These are phyloP conservation scores for Yarrowia deformans DNA, from an alignment of 805 yeast genomes.

Conservation along the genomic window DNA sequence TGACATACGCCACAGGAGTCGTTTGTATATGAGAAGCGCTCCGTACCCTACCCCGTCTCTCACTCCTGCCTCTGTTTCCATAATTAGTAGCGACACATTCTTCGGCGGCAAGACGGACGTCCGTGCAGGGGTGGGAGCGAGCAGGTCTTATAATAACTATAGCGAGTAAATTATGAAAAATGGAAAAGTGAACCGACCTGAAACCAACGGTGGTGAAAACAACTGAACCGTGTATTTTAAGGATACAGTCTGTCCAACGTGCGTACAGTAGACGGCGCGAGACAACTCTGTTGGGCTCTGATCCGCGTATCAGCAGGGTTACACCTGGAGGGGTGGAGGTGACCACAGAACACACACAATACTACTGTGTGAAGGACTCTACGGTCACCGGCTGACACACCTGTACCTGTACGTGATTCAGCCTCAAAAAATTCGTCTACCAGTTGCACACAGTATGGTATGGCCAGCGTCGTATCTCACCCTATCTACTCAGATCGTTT, in stretches of 20 bases:
- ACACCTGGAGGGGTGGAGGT: neutral
- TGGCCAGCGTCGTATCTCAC: too few relatives aligned
- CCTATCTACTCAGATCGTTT: too few relatives aligned
- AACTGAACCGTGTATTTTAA: neutral
- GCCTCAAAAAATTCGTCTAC: too few relatives aligned
- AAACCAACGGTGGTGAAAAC: neutral
- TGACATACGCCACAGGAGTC: too few relatives aligned
- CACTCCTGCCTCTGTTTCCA: too few relatives aligned
- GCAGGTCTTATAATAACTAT: neutral
- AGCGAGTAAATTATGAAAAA: neutral
- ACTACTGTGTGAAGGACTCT: too few relatives aligned
- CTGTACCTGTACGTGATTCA: too few relatives aligned
- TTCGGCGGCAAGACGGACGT: neutral
- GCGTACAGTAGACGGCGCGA: neutral
- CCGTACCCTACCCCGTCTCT: too few relatives aligned
- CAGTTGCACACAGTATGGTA: too few relatives aligned
- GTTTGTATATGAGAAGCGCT: too few relatives aligned
- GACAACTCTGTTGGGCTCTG: slow-evolving; percentile 2
- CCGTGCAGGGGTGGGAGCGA: slow-evolving; percentile 1
- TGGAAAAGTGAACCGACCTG: neutral
- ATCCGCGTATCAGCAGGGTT: neutral
- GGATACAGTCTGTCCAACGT: neutral
- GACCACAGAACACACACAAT: too few relatives aligned
- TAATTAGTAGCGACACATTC: slow-evolving; percentile 2
- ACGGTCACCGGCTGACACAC: too few relatives aligned